phyloP scores from a whole-genome alignment of 2,329 filamentous ascomycete genomes.

The Talaromyces piceae region DNA sequence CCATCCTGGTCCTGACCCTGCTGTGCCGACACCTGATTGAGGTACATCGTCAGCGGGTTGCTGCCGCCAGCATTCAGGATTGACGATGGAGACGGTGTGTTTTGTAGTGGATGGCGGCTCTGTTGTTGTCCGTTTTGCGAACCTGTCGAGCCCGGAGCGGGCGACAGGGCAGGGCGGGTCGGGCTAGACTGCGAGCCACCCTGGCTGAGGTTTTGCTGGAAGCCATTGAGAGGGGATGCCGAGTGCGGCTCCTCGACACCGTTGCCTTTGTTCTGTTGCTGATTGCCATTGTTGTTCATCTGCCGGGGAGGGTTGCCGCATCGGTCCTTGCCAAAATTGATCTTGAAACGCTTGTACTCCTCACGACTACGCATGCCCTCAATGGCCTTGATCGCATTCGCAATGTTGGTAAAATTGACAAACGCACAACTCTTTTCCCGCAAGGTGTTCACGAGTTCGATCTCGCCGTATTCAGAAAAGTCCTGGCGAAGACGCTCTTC shows the following conservation, averaged over 20 bases:
- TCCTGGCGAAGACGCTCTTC: slow-evolving; percentile 93
- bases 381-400: slow-evolving; percentile 98
- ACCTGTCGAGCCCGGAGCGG: slow-evolving; percentile 48
- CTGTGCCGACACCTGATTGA: slow-evolving; percentile 62
- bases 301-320: slow-evolving; percentile 95
- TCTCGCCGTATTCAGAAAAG: slow-evolving; percentile 95
- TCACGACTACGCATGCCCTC: slow-evolving; percentile 91
- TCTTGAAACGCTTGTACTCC: slow-evolving; percentile 97
- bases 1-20: slow-evolving; percentile 60
- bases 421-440: slow-evolving; percentile 99
- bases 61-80: slow-evolving; percentile 71
- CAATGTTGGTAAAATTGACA: slow-evolving; percentile 99
- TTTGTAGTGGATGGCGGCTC: slow-evolving; percentile 52
- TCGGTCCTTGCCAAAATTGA: slow-evolving; percentile 98
- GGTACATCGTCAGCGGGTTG: slow-evolving; percentile 89
- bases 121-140: slow-evolving; percentile 45
- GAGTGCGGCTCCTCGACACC: slow-evolving; percentile 48
- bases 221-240: slow-evolving; percentile 48
- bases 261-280: slow-evolving; percentile 56
- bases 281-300: slow-evolving; percentile 49
- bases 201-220: slow-evolving; percentile 48
- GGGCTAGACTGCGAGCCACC: slow-evolving; percentile 54
- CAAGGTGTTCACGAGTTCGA: slow-evolving; percentile 92
- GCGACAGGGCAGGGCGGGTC: slow-evolving; percentile 47
- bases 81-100: slow-evolving; percentile 52